Evolutionary conservation across 2,329 filamentous ascomycete species (phyloP), one percentile per base, ranked within the genome.

Genomic region (Alternaria panax): DNA sequence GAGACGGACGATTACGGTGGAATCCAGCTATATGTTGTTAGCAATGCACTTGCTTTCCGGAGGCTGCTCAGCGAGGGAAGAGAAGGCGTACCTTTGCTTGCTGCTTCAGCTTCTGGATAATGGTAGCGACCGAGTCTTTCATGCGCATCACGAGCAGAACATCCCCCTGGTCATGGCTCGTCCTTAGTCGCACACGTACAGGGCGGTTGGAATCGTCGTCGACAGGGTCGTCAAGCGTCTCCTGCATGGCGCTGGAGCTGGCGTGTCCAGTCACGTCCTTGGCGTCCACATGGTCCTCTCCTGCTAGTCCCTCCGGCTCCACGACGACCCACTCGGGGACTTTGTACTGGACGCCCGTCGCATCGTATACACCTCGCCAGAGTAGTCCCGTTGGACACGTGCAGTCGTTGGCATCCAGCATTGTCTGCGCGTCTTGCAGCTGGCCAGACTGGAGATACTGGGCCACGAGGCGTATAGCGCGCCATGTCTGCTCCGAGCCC

Each of bases 401-500:
- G 54, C 80, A 74, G 9, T 89, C 92, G 8, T 88, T 90, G 1
- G 93, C 93, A 70, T 90, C 87, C 6, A 97, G 80, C 57, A 97
- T 90, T 55, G 85, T 87, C 80, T 97, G 93, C 7, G 93, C 93
- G 46, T 80, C 78, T 32, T 72, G 74, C 36, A 82, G 66, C 28
- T 81, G 74, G 0, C 80, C 83, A 0, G 73, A 68, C 80, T 90
- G 90, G 62, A 97, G 76, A 7, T 91, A 80, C 61, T 90, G 86
- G 18, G 92, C 83, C 0, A 89, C 90, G 1, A 87, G 81, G 45
- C 85, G 85, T 14, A 97, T 78, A 0, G 91, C 89, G 67, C 87
- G 87, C 94, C 94, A 98, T 25, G 95, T 85, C 77, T 97, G 92
- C 5, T 84, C 72, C 4, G 87, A 85, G 2, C 92, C 92, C 0